phyloP scores from a whole-genome alignment of 208 protist species.

The Acanthamoeba royreba region DNA sequence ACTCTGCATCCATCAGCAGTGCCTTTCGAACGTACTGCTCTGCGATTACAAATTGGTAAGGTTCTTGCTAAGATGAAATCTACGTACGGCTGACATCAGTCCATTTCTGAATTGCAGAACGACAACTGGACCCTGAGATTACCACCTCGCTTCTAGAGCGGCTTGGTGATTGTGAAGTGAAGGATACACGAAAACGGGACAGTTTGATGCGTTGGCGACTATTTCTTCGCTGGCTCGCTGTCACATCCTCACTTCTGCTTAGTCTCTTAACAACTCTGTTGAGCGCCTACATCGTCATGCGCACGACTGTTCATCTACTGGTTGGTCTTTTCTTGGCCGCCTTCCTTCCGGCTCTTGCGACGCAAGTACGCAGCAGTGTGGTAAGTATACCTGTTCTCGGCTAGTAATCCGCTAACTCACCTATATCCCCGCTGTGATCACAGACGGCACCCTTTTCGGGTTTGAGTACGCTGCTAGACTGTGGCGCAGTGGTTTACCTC shows the following conservation, averaged over 20 bases:
- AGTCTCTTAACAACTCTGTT: background rate
- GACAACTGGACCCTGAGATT: background rate
- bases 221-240: background rate
- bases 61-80: too few species aligned
- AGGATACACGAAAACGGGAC: background rate
- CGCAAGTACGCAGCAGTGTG: background rate
- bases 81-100: background rate
- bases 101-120: background rate
- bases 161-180: background rate
- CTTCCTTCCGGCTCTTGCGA: background rate
- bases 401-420: background rate
- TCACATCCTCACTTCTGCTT: background rate
- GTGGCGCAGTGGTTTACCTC: background rate
- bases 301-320: background rate
- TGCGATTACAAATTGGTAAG: background rate
- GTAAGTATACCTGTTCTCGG: background rate
- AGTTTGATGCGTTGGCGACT: background rate
- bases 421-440: background rate
- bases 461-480: background rate
- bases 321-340: background rate
- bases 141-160: background rate
- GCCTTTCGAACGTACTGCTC: background rate
- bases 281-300: background rate
- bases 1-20: background rate
- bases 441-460: background rate